These are phyloP conservation scores for Suillus weaverae DNA, from an alignment of 768 basidiomycete species.

Conservation along the genomic window DNA sequence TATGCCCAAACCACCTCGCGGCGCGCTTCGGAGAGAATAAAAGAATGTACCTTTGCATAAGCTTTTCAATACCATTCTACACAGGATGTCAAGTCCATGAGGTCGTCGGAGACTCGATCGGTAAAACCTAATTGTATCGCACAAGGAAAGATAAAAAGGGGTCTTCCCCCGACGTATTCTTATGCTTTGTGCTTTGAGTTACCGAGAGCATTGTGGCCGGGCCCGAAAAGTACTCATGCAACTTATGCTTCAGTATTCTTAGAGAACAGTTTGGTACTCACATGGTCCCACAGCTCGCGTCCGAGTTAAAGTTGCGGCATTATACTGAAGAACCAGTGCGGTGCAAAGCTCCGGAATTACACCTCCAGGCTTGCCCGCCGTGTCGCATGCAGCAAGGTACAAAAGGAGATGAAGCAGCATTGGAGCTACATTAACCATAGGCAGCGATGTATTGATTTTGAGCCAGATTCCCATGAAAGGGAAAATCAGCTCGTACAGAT, in stretches of 20 bases:
- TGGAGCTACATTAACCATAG: not conserved
- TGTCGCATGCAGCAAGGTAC: not conserved
- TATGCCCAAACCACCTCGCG: not conserved
- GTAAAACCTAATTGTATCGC: not conserved
- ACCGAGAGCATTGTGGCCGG: not conserved
- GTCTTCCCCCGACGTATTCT: not conserved
- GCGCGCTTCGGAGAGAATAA: not conserved
- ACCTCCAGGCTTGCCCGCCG: not conserved
- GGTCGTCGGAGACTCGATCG: not conserved
- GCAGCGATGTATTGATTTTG: not conserved
- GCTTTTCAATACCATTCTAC: not conserved
- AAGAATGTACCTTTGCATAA: not conserved
- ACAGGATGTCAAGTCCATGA: not conserved
- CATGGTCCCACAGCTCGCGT: not conserved
- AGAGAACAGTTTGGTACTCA: not conserved
- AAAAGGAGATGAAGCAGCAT: not conserved
- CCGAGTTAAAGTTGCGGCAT: not conserved
- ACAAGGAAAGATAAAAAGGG: not conserved
- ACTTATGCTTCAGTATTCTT: not conserved
- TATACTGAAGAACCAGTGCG: not conserved
- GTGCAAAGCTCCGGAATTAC: not conserved
- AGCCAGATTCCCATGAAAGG: conserved; percentile 2
- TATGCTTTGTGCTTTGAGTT: not conserved
- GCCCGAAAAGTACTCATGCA: not conserved
- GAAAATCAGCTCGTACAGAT: not conserved